phyloP scores from a whole-genome alignment of 257 asterid genomes.

The Solanum chmielewskii region DNA sequence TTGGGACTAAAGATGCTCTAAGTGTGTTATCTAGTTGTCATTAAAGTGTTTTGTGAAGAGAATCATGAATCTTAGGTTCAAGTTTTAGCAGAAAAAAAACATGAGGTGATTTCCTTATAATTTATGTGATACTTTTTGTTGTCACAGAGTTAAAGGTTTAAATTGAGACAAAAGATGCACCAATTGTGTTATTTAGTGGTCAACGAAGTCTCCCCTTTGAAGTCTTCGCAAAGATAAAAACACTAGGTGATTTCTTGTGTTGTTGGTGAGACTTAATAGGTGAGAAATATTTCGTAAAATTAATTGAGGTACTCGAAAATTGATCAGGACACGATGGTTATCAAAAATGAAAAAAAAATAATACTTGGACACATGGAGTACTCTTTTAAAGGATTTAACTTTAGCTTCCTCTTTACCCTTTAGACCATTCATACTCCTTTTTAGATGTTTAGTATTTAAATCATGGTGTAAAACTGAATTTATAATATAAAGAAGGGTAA shows the following conservation, averaged over 20 bases:
- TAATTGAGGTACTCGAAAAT: not conserved
- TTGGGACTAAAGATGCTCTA: not conserved
- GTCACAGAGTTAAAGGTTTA: not conserved
- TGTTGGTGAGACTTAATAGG: not conserved
- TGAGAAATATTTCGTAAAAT: not conserved
- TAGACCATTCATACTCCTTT: not conserved
- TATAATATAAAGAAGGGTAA: not conserved
- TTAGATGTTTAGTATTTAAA: not conserved
- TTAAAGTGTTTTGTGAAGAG: not conserved
- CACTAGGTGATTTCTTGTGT: not conserved
- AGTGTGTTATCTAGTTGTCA: not conserved
- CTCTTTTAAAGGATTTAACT: not conserved
- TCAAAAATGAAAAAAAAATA: not conserved
- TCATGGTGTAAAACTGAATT: not conserved
- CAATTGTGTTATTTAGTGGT: not conserved
- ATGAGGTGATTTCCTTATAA: rapidly evolving
- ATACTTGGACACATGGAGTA: not conserved
- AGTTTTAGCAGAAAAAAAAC: too few species aligned
- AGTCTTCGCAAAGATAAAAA: rapidly evolving
- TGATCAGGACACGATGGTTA: not conserved
- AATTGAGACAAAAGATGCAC: not conserved
- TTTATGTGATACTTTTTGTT: rapidly evolving
- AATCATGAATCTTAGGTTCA: not conserved
- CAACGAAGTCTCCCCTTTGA: not conserved
- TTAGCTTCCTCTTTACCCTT: not conserved